A percentile compares a stretch with the other conserved stretches of the same genome.
Conservation (phyloP, 1,284 basidiomycete genomes). For the Trametes sp. region DNA sequence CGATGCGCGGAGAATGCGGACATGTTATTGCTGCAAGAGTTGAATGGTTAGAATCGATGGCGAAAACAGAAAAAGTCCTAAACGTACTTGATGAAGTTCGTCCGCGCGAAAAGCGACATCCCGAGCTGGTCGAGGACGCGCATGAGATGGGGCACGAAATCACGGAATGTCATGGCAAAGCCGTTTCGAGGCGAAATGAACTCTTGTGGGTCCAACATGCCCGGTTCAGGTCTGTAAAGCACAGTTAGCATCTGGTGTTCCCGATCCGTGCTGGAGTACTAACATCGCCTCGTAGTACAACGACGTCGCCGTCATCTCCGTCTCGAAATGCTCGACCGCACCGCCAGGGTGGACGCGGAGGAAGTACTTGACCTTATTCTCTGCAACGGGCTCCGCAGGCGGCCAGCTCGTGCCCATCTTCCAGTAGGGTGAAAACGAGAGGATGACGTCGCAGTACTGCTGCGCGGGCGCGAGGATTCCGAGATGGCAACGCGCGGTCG, state of each 20-base stretch:
- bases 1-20: constrained; percentile 74
- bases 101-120: constrained; percentile 78
- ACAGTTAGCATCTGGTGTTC: constrained; percentile 32
- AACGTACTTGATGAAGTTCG: constrained; percentile 75
- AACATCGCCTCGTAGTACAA: constrained; percentile 82
- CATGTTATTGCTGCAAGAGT: constrained; percentile 68
- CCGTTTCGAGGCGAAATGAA: constrained; percentile 81
- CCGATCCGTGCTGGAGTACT: too few species aligned
- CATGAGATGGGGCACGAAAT: constrained; percentile 81
- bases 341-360: constrained; percentile 80
- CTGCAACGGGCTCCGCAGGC: constrained; percentile 65
- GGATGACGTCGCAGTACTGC: constrained; percentile 79
- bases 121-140: constrained; percentile 80
- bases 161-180: constrained; percentile 79
- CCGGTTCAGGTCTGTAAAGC: constrained; percentile 67
- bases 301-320: constrained; percentile 75
- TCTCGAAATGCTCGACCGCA: constrained; percentile 82
- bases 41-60: constrained; percentile 8
- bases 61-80: too few species aligned
- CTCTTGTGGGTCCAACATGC: constrained; percentile 74
- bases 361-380: constrained; percentile 80
- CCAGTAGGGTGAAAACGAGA: constrained; percentile 74
- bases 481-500: constrained; percentile 76
- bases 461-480: constrained; percentile 71
- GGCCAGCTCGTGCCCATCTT: constrained; percentile 78